Evolutionary conservation across 805 yeast genomes (phyloP), one percentile per base, ranked within the genome.

Genomic region (Nakazawaea pomicola): DNA sequence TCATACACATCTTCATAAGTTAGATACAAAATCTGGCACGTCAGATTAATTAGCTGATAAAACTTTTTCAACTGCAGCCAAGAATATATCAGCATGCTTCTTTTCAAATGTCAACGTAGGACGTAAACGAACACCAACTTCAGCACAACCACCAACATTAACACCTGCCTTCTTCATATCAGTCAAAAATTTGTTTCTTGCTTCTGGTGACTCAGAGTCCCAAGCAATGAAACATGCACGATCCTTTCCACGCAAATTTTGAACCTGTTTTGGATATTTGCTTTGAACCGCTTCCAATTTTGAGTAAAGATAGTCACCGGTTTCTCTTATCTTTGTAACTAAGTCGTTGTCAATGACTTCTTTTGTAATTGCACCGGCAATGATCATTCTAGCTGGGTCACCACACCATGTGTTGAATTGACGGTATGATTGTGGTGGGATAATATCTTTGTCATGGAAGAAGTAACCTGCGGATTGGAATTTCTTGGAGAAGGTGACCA

Each of bases 371-470:
- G 79, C 64, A 49, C 72, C 72, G 29, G 85, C 84, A 51, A 80
- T 67, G 40, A 80, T 63, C 57, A 81, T 80, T 62, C 76, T 76
- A 12, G 84, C 73, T 47, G 86, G 83, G 57, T 80, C 86, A 50
- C 86, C 87, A 60, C 85, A 80, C 87, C 87, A 80, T 45, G 87
- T 80, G 70, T 80, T 80, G 66, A 80, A 80, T 56, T 80, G 86
- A 63, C 86, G 71, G 62, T 74, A 80, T 19, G 85, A 73, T 51
- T 68, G 68, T 49, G 70, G 70, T 36, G 85, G 84, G 47, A 75
- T 72, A 54, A 80, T 69, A 14, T 67, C 67, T 11, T 73, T 72
- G 59, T 79, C 78, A 46, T 69, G 69, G 68, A 75, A 80, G 64
- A 70, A 80, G 64, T 77, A 80, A 32, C 87, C 87, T 3, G 86